Percentiles rank a stretch among this genome's conserved stretches.
Evolutionary conservation across 768 basidiomycete genomes (phyloP).

Genomic region (Hypholoma sublateritium): DNA sequence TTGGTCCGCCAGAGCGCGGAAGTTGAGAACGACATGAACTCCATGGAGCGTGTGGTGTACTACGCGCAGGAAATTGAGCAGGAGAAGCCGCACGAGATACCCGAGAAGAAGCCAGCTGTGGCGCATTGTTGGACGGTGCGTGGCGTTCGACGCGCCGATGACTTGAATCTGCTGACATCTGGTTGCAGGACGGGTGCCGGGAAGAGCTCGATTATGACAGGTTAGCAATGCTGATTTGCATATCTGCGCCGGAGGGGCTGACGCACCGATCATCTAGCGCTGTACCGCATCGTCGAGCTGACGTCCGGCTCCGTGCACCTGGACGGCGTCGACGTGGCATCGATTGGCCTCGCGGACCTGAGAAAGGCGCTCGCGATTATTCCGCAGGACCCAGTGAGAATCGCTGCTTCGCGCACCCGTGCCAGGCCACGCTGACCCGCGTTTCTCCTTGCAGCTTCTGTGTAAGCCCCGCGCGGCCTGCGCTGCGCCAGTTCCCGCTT

Average conservation of each 20-base stretch:
- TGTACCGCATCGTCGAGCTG: constrained; percentile 85
- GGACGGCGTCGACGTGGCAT: constrained; percentile 83
- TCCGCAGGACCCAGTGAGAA: constrained; percentile 76
- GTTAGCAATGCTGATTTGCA: constrained; percentile 25
- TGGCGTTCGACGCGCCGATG: not conserved
- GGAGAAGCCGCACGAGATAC: constrained; percentile 70
- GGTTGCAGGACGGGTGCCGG: constrained; percentile 78
- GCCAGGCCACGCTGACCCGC: not conserved
- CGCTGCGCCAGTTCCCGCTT: too few species aligned
- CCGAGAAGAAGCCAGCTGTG: constrained; percentile 55
- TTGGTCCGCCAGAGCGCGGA: constrained; percentile 78
- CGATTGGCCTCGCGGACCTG: constrained; percentile 74
- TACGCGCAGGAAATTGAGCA: constrained; percentile 82
- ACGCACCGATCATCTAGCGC: constrained; percentile 37
- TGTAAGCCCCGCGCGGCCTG: constrained; percentile 37
- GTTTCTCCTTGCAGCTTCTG: constrained; percentile 35
- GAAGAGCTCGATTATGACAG: constrained; percentile 86
- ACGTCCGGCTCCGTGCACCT: constrained; percentile 72
- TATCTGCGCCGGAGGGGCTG: not conserved
- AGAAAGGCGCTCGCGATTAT: constrained; percentile 73
- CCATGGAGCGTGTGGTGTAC: constrained; percentile 82
- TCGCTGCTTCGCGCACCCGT: constrained; percentile 1
- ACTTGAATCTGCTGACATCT: not conserved
- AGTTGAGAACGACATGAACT: constrained; percentile 93
- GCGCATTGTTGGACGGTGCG: constrained; percentile 72